Base-by-base conservation (phyloP, 257 asterid genomes). In the Scutellaria galericulata region DNA sequence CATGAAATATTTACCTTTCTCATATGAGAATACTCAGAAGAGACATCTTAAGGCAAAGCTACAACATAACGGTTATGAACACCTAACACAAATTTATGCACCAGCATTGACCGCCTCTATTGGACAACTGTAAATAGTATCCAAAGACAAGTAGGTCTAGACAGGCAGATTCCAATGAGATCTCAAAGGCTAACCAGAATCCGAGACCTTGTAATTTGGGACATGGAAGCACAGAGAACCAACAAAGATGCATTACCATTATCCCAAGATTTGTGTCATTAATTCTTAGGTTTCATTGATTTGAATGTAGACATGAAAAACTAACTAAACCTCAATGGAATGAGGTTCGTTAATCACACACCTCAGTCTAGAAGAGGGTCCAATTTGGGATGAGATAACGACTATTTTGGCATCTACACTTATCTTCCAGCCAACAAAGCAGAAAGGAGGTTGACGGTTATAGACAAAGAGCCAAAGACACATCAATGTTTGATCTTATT, bases 341-440 rank as follows among this genome's bases (percentile, higher is more conserved):
- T 70, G 66, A 64, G 64, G 64, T 48, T 54, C 48, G 53, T 46
- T 27, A n/a, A 75, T 9, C 62, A 14, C 75, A 24, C 54, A 66
- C 64, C 44, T 60, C 45, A 45, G 52, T 60, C 63, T 51, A 42
- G 69, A 54, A 31, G 20, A 48, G 41, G 12, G 56, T 47, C n/a
- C 27, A 35, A 47, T 1, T 54, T 39, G 6, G 41, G 50, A 37
- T 57, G 58, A 60, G 14, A 63, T 42, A 42, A 74, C 13, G 22
- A 55, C 41, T 64, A n/a, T 12, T 46, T 8, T 18, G 9, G 40
- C 59, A 7, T 11, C 31, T 44, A 18, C 1, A 41, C 53, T 42
- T 42, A 42, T 60, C 37, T 24, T 55, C 71, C 61, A 14, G 52
- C 39, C 35, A 47, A 47, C 18, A 40, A 42, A 44, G 66, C 68